Percentiles rank a stretch among this genome's conserved stretches.
These are phyloP conservation scores for Wickerhamomyces sp. DNA, from an alignment of 1,139 yeast species.

Conservation along the genomic window DNA sequence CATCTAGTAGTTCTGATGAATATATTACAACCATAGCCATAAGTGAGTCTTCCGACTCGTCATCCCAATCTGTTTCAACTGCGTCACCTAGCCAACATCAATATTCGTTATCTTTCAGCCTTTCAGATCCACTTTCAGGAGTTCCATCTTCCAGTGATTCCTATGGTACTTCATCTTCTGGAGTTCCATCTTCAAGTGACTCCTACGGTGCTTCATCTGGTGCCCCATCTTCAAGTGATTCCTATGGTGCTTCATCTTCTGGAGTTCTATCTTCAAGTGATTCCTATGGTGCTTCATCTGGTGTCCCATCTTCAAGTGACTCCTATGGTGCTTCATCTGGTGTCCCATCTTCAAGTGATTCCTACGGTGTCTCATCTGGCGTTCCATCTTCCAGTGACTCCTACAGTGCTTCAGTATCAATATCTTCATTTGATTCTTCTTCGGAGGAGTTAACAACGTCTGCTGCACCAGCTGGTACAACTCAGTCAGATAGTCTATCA, in stretches of 20 bases:
- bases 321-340: not conserved
- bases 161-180: not conserved
- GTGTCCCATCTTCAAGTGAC: slow-evolving; percentile 1
- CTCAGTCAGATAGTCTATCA: not conserved
- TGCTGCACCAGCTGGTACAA: not conserved
- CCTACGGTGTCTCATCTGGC: not conserved
- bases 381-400: not conserved
- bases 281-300: not conserved
- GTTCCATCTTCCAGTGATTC: not conserved
- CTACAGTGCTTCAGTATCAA: not conserved
- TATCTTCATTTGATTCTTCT: not conserved
- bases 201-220: not conserved
- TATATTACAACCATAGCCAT: too few species aligned
- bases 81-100: too few species aligned
- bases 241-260: not conserved
- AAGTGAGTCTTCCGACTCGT: too few species aligned
- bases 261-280: not conserved
- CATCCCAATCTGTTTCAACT: too few species aligned
- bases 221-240: too few species aligned
- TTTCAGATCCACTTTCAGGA: too few species aligned
- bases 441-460: not conserved
- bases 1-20: not conserved
- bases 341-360: not conserved
- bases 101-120: too few species aligned
- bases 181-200: not conserved